Conservation (phyloP, 495 filamentous ascomycete species). For the Podospora pseudopauciseta region DNA sequence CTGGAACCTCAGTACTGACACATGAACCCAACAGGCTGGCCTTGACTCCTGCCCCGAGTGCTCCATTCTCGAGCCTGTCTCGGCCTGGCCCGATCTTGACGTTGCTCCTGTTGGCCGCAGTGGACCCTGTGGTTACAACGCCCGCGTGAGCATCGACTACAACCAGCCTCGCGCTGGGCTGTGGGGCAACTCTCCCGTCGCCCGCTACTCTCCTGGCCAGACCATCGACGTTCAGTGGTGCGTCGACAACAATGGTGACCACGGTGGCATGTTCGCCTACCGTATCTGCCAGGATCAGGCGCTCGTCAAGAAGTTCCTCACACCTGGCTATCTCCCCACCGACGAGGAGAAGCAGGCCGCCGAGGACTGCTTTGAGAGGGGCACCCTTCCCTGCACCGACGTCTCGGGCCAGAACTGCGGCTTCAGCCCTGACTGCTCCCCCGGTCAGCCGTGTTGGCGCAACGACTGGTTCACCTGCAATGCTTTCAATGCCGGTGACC, state of each 20-base stretch:
- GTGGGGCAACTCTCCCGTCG: conserved; percentile 47
- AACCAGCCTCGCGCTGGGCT: conserved; percentile 42
- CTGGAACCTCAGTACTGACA: conserved; percentile 2
- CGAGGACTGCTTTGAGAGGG: conserved; percentile 52
- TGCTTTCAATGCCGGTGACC: conserved; percentile 33
- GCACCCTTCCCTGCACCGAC: conserved; percentile 49
- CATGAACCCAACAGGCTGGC: conserved; percentile 35
- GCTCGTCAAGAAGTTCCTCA: conserved; percentile 50
- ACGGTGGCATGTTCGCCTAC: conserved; percentile 59
- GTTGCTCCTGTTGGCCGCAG: conserved; percentile 47
- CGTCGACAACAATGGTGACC: conserved; percentile 57
- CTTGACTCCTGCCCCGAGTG: conserved; percentile 55
- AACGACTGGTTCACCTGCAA: conserved; percentile 61
- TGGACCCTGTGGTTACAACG: conserved; percentile 56
- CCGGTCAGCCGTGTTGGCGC: conserved; percentile 46
- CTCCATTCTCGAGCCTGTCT: conserved; percentile 54
- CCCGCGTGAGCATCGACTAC: conserved; percentile 54
- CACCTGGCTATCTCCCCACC: conserved; percentile 49
- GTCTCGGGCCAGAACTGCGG: conserved; percentile 51
- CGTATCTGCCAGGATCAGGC: conserved; percentile 53
- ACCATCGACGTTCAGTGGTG: conserved; percentile 54
- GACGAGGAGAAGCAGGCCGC: conserved; percentile 53
- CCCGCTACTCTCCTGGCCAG: conserved; percentile 46
- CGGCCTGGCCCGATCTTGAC: conserved; percentile 49
- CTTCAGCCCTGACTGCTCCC: conserved; percentile 50